phyloP scores from a whole-genome alignment of 1,284 basidiomycete genomes.

The Anthracocystis walkeri region DNA sequence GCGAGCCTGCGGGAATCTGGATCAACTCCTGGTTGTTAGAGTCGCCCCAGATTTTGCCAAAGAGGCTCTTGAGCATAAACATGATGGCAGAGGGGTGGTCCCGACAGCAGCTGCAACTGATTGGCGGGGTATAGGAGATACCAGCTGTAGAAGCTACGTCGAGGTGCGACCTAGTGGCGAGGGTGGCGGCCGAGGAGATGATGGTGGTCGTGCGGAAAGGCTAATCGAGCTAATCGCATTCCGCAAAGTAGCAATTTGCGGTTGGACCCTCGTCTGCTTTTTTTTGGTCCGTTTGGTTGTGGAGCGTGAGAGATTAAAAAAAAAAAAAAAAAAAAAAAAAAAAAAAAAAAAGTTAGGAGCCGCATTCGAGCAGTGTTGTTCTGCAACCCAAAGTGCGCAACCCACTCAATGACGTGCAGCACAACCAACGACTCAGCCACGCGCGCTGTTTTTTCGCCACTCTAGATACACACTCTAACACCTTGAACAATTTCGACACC shows the following conservation, averaged over 20 bases:
- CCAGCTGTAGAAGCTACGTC: not conserved
- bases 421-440: constrained; percentile 21
- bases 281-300: constrained; percentile 10
- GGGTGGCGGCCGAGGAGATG: constrained; percentile 15
- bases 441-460: not conserved
- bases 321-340: not conserved
- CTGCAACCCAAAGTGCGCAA: not conserved
- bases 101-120: not conserved
- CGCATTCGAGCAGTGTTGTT: constrained; percentile 17
- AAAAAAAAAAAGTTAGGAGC: too few species aligned
- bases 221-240: not conserved
- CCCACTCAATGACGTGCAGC: constrained; percentile 26
- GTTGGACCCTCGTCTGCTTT: constrained; percentile 10
- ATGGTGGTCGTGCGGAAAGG: constrained; percentile 27
- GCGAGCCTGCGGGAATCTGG: constrained; percentile 90
- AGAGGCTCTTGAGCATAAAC: constrained; percentile 84
- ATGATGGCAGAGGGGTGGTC: constrained; percentile 70
- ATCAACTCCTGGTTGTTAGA: constrained; percentile 75
- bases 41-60: constrained; percentile 87
- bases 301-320: constrained; percentile 15
- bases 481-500: not conserved
- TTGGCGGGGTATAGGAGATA: not conserved
- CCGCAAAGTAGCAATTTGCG: not conserved
- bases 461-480: not conserved
- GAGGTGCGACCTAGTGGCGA: not conserved